phyloP scores from a whole-genome alignment of 306 rosid genomes.

The Quercus ilex region DNA sequence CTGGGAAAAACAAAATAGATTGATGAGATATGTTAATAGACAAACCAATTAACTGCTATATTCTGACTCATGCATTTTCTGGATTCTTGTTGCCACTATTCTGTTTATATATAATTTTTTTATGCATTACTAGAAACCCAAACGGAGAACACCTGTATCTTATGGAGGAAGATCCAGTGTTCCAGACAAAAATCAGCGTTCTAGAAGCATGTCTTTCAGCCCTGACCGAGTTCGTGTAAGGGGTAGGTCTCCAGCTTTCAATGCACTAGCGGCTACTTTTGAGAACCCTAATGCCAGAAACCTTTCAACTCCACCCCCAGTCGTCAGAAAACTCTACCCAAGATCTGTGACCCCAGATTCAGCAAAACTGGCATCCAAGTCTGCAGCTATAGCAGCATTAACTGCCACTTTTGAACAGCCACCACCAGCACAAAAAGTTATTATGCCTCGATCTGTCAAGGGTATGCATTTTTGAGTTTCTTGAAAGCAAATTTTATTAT shows the following conservation, averaged over 20 bases:
- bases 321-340: conserved; percentile 76
- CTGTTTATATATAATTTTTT: conserved; percentile 25
- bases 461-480: conserved; percentile 39
- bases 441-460: conserved; percentile 74
- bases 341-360: conserved; percentile 69
- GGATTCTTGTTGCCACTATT: conserved; percentile 12
- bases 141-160: conserved; percentile 67
- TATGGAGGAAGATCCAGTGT: conserved; percentile 81
- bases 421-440: conserved; percentile 53
- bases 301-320: conserved; percentile 97
- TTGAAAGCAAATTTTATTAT: conserved; percentile 3
- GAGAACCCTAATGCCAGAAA: conserved; percentile 70
- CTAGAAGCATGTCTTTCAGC: conserved; percentile 91
- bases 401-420: conserved; percentile 61
- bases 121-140: conserved; percentile 68
- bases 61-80: conserved; percentile 8
- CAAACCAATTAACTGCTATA: not conserved
- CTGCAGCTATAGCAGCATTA: conserved; percentile 64
- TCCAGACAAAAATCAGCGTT: conserved; percentile 88
- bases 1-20: not conserved
- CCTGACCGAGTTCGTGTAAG: conserved; percentile 92
- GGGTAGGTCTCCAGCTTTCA: conserved; percentile 99
- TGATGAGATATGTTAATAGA: no score
- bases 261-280: conserved; percentile 84
- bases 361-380: conserved; percentile 45